A percentile compares a stretch with the other conserved stretches of the same genome.
These are phyloP conservation scores for Cyanophora paradoxa DNA, from an alignment of 78 protist genomes.

Conservation along the genomic window DNA sequence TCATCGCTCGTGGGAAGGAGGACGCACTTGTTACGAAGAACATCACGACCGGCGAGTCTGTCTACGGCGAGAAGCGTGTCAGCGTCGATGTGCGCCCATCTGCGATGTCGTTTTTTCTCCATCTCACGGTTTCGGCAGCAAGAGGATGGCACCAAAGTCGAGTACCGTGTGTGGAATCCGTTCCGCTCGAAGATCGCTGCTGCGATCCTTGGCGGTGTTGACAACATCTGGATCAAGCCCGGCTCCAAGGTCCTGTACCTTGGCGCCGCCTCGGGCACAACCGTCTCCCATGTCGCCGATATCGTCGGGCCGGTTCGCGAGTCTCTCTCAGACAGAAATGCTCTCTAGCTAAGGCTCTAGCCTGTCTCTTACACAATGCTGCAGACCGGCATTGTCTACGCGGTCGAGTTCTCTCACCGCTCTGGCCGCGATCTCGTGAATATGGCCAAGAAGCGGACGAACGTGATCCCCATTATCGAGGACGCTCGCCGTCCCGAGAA, in stretches of 20 bases:
- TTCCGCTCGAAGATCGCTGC: slow-evolving; percentile 99
- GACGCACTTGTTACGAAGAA: slow-evolving; percentile 85
- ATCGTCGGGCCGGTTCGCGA: slow-evolving; percentile 92
- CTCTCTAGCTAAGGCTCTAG: too few species aligned
- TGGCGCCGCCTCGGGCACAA: slow-evolving; percentile 99
- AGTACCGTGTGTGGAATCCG: slow-evolving; percentile 99
- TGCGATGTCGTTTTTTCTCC: not conserved
- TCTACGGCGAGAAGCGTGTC: slow-evolving; percentile 98
- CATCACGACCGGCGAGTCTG: slow-evolving; percentile 93
- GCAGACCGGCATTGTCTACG: slow-evolving; percentile 96
- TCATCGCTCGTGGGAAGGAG: slow-evolving; percentile 84
- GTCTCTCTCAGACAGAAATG: too few species aligned
- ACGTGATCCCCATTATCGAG: slow-evolving; percentile 98
- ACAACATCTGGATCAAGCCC: slow-evolving; percentile 82
- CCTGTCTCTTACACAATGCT: too few species aligned
- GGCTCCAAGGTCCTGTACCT: slow-evolving; percentile 98
- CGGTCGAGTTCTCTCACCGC: slow-evolving; percentile 98
- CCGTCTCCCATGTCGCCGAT: slow-evolving; percentile 98
- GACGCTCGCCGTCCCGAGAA: slow-evolving; percentile 98
- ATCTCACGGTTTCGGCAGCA: not conserved
- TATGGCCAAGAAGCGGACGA: slow-evolving; percentile 96
- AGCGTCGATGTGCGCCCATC: slow-evolving; percentile 68
- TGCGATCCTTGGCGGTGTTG: slow-evolving; percentile 95
- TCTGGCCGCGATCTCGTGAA: slow-evolving; percentile 98
- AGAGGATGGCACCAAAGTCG: slow-evolving; percentile 73